These are phyloP conservation scores for Xerocomus potaroensis DNA, from an alignment of 768 basidiomycete species.

Conservation along the genomic window DNA sequence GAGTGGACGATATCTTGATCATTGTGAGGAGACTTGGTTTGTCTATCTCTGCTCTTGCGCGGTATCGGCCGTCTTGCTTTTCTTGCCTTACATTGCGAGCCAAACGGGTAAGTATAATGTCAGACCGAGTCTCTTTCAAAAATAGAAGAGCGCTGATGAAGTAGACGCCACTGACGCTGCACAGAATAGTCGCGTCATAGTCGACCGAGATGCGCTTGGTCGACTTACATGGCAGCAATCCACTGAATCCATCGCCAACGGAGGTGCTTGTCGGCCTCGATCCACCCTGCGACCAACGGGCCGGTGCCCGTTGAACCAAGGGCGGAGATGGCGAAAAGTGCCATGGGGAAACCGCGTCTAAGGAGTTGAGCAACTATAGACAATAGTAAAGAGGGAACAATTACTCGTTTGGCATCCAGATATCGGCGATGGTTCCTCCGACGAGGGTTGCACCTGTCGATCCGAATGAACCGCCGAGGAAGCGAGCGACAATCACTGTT, in stretches of 20 bases:
- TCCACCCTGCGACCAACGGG: slow-evolving; percentile 61
- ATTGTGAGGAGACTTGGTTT: slow-evolving; percentile 49
- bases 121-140: slow-evolving; percentile 69
- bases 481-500: slow-evolving; percentile 62
- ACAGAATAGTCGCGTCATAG: not conserved
- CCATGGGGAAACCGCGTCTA: slow-evolving; percentile 78
- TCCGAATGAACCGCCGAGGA: slow-evolving; percentile 61
- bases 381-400: slow-evolving; percentile 13
- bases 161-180: slow-evolving; percentile 51
- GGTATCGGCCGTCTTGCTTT: slow-evolving; percentile 60
- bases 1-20: slow-evolving; percentile 65
- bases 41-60: slow-evolving; percentile 61
- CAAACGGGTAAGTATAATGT: slow-evolving; percentile 62
- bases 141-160: slow-evolving; percentile 47
- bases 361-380: slow-evolving; percentile 6
- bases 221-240: slow-evolving; percentile 60
- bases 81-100: slow-evolving; percentile 62
- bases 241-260: slow-evolving; percentile 86
- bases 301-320: slow-evolving; percentile 62
- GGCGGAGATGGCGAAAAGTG: slow-evolving; percentile 60
- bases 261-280: slow-evolving; percentile 53
- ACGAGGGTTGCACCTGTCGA: slow-evolving; percentile 72
- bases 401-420: slow-evolving; percentile 61
- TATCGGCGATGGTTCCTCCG: slow-evolving; percentile 69
- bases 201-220: not conserved